These are phyloP conservation scores for Aspergillus fumigatus DNA, from an alignment of 2,329 filamentous ascomycete genomes.

Conservation along the genomic window DNA sequence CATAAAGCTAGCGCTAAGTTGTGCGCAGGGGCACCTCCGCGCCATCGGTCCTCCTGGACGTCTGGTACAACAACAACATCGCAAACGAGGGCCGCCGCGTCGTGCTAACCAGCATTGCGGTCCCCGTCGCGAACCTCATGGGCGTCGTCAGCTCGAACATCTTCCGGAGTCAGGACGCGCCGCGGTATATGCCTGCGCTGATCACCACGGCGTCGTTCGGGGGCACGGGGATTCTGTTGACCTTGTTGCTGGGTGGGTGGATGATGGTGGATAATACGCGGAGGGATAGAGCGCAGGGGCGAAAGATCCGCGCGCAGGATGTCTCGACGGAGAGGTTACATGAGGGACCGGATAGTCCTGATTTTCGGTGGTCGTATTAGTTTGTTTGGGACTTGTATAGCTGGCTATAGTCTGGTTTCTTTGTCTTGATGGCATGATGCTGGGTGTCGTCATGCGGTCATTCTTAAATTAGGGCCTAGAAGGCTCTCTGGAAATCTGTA, in stretches of 20 bases:
- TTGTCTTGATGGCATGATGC: no score
- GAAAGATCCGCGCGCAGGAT: slow-evolving; percentile 52
- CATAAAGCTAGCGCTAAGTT: no score
- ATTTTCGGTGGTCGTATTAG: slow-evolving; percentile 52
- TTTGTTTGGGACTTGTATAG: no score
- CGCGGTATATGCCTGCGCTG: slow-evolving; percentile 63
- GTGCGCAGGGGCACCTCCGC: slow-evolving; percentile 60
- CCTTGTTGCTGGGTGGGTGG: slow-evolving; percentile 53
- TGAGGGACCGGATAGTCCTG: slow-evolving; percentile 50
- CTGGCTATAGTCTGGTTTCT: no score
- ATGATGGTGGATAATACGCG: slow-evolving; percentile 64
- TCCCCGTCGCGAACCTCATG: slow-evolving; percentile 73
- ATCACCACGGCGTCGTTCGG: slow-evolving; percentile 53
- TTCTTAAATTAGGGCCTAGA: no score
- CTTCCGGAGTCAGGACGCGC: slow-evolving; percentile 59
- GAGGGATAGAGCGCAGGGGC: slow-evolving; percentile 54
- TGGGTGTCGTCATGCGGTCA: no score
- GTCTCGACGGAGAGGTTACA: slow-evolving; percentile 54
- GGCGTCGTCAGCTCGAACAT: slow-evolving; percentile 66
- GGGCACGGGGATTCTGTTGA: slow-evolving; percentile 53
- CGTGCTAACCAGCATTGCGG: slow-evolving; percentile 65
- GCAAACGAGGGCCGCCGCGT: slow-evolving; percentile 70
- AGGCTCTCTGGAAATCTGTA: no score
- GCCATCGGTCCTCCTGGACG: slow-evolving; percentile 62
- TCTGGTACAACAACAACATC: slow-evolving; percentile 80